These are phyloP conservation scores for Xanthoconium stramineum DNA, from an alignment of 768 basidiomycete species.

Conservation along the genomic window DNA sequence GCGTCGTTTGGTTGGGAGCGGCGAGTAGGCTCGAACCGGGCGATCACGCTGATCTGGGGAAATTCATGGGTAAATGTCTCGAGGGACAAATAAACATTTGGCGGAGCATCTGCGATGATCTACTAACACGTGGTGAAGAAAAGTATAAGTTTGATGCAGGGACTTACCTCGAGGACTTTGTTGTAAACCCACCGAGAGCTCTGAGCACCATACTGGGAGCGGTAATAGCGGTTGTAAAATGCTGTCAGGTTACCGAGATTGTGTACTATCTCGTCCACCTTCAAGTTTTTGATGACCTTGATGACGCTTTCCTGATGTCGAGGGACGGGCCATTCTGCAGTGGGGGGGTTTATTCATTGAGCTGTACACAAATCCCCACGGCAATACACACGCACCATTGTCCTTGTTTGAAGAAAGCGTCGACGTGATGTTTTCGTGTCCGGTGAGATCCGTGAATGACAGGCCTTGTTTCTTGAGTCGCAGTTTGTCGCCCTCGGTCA, in stretches of 20 bases:
- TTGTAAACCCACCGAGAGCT: constrained; percentile 40
- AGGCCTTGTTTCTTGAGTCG: neutral
- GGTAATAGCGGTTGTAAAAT: constrained; percentile 19
- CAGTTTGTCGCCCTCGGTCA: constrained; percentile 3
- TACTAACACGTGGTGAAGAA: neutral
- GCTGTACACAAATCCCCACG: neutral
- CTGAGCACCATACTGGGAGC: constrained; percentile 33
- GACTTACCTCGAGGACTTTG: constrained; percentile 11
- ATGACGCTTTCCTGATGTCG: constrained; percentile 12
- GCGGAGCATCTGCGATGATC: constrained; percentile 15
- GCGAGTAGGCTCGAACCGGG: constrained; percentile 22
- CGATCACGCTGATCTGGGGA: constrained; percentile 21
- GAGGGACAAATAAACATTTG: constrained; percentile 16
- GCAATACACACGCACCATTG: neutral
- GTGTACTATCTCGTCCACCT: constrained; percentile 32
- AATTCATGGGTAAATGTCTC: constrained; percentile 22
- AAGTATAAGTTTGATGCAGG: neutral
- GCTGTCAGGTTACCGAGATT: constrained; percentile 36
- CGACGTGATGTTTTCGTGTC: neutral
- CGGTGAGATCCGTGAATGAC: constrained; percentile 2
- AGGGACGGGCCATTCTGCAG: constrained; percentile 16
- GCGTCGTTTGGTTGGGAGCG: neutral
- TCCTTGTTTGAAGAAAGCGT: neutral
- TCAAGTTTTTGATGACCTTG: neutral
- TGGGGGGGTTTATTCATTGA: neutral